These are phyloP conservation scores for Xylaria sp. DNA, from an alignment of 2,329 filamentous ascomycete species.

Conservation along the genomic window DNA sequence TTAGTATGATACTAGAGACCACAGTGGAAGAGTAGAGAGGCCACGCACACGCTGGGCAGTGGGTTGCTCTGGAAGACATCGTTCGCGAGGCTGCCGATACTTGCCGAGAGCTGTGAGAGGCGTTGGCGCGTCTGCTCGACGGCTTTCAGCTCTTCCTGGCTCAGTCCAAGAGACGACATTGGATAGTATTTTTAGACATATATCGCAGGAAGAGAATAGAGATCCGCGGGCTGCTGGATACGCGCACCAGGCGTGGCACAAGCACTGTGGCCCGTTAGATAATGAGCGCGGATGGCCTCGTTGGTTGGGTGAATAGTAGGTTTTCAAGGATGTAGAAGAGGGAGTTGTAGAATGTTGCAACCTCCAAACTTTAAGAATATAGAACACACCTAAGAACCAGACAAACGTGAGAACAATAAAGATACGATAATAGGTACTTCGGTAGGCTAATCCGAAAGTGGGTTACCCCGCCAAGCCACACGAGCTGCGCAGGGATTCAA, in stretches of 20 bases:
- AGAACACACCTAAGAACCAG: not conserved
- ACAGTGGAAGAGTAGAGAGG: not conserved
- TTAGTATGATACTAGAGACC: slow-evolving; percentile 11
- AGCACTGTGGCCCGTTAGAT: no score
- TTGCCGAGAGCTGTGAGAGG: slow-evolving; percentile 75
- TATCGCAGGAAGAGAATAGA: not conserved
- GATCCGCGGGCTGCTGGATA: not conserved
- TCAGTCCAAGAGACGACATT: slow-evolving; percentile 62
- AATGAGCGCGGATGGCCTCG: no score
- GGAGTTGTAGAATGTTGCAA: not conserved
- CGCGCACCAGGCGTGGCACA: no score
- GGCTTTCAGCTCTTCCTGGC: slow-evolving; percentile 71
- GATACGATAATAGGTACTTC: no score
- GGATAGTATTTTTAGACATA: slow-evolving; percentile 7
- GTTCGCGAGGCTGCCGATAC: slow-evolving; percentile 70
- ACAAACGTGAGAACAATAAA: no score
- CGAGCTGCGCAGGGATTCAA: slow-evolving; percentile 17
- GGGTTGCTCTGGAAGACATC: slow-evolving; percentile 72
- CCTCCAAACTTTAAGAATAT: not conserved
- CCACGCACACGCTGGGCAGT: slow-evolving; percentile 72
- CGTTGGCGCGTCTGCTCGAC: slow-evolving; percentile 77
- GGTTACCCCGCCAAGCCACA: slow-evolving; percentile 20
- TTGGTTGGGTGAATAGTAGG: not conserved
- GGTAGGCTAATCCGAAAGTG: not conserved
- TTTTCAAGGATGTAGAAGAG: not conserved